Evolutionary conservation across 2,329 filamentous ascomycete species (phyloP).

Genomic region (Monosporascus cannonballus): DNA sequence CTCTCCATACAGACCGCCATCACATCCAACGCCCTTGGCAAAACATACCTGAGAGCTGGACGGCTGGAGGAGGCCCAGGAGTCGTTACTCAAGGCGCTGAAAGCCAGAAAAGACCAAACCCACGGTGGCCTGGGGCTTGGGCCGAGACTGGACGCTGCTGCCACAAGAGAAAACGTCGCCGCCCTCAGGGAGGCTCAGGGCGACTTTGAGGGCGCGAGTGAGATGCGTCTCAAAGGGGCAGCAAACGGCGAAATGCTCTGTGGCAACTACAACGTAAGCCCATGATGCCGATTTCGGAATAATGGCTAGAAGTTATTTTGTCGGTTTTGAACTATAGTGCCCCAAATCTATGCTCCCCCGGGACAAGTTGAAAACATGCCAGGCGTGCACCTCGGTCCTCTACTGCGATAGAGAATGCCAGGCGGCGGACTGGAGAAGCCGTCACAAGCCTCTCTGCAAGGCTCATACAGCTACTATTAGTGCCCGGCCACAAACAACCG

Average conservation of each 20-base stretch:
- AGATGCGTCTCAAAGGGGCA: conserved; percentile 7
- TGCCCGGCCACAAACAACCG: too few relatives aligned
- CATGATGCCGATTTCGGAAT: background rate
- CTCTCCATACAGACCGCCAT: conserved; percentile 8
- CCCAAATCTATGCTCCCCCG: conserved; percentile 1
- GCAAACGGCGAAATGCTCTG: conserved; percentile 10
- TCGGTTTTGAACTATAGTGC: conserved; percentile 5
- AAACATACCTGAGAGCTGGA: conserved; percentile 1
- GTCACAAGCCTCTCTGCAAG: conserved; percentile 13
- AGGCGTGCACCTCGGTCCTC: conserved; percentile 9
- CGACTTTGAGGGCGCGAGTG: conserved; percentile 8
- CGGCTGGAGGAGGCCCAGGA: conserved; percentile 10
- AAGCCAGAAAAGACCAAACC: background rate
- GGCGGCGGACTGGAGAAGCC: conserved; percentile 8
- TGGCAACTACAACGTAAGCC: conserved; percentile 10
- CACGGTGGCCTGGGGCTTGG: background rate
- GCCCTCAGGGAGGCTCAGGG: conserved; percentile 14
- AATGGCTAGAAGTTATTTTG: background rate
- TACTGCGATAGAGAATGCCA: conserved; percentile 15
- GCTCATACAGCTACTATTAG: background rate
- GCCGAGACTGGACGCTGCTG: conserved; percentile 5
- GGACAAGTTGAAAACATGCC: conserved; percentile 3
- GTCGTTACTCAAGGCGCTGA: conserved; percentile 7
- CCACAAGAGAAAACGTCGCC: conserved; percentile 12
- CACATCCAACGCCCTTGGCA: conserved; percentile 11